Evolutionary conservation across 164 flowering plant genomes (phyloP).

Genomic region (Chimonanthus salicifolius): DNA sequence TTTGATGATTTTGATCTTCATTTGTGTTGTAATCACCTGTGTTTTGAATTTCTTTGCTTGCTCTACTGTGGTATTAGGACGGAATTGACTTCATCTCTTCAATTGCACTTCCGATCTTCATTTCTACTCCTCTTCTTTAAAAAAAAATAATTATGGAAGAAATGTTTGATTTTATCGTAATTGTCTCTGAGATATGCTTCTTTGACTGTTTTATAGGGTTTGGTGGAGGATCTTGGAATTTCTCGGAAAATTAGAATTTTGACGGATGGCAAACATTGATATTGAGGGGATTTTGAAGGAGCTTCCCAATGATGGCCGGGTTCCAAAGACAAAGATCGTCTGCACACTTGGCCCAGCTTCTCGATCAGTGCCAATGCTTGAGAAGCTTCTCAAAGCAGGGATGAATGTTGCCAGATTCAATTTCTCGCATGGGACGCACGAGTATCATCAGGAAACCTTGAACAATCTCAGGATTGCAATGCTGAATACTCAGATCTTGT

Average conservation of each 20-base stretch:
- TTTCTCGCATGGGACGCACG: constrained; percentile 75
- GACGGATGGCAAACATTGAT: constrained; percentile 23
- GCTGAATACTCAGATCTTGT: constrained; percentile 62
- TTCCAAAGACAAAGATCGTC: constrained; percentile 73
- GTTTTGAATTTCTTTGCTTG: too few relatives aligned
- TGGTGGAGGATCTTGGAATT: not conserved
- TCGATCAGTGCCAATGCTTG: constrained; percentile 53
- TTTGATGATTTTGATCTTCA: too few relatives aligned
- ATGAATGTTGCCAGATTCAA: constrained; percentile 84
- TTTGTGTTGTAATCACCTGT: too few relatives aligned
- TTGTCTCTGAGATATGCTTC: too few relatives aligned
- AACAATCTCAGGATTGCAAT: constrained; percentile 58
- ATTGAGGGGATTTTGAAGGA: constrained; percentile 69
- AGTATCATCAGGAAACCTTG: constrained; percentile 74
- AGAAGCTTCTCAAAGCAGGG: constrained; percentile 71
- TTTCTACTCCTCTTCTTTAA: too few relatives aligned
- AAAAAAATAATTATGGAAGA: too few relatives aligned
- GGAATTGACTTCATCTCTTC: too few relatives aligned
- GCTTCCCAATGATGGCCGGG: constrained; percentile 45
- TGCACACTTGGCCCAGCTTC: constrained; percentile 79
- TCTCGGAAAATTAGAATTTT: not conserved
- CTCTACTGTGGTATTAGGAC: too few relatives aligned
- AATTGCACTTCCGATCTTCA: too few relatives aligned
- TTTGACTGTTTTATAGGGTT: not conserved
- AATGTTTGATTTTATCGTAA: too few relatives aligned